Base-by-base conservation (phyloP, 179 eudicot species). In the Heliamphora pulchella region DNA sequence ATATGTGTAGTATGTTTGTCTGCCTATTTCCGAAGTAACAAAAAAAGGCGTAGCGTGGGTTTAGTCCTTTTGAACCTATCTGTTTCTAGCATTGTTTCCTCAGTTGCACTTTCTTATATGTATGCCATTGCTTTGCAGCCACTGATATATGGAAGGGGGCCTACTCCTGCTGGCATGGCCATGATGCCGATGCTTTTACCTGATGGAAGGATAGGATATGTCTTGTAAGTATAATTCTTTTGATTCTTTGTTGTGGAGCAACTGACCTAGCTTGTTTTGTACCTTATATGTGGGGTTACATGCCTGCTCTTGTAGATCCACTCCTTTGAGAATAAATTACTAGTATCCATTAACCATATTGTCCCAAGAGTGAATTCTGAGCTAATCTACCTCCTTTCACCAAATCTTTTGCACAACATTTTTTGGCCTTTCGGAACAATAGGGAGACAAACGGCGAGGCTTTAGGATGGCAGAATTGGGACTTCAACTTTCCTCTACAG, bases 101-200 rank as follows among this genome's bases (percentile, higher is more conserved):
- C 39, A 14, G 0, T 5, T 22, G 75, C 0, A 8, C 50, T 77
- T 1, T 4, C n/a, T 67, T 1, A 9, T 78, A 1, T 75, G 53
- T 11, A 46, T 80, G 47, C 79, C 5, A 10, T 54, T 79, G 67
- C 8, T 39, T 82, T 84, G 83, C 92, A 94, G 97, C 95, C 95
- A 46, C 70, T 92, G 83, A 82, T 94, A 9, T 94, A 91, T 89
- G 95, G 97, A 85, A 80, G 96, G 86, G 94, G 89, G 81, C 78
- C 88, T 15, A 54, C 84, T 75, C 89, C 96, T 77, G 86, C 87
- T 86, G 95, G 97, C 68, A 87, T 93, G 94, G 90, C 94, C 43
- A 94, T 94, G 98, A 88, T 91, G 93, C 98, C 98, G 41, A 94
- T 94, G 97, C 96, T 92, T 82, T 81, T 94, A 75, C 98, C 98